These are phyloP conservation scores for Rubroboletus pulcherrimus DNA, from an alignment of 768 basidiomycete genomes.

Conservation along the genomic window DNA sequence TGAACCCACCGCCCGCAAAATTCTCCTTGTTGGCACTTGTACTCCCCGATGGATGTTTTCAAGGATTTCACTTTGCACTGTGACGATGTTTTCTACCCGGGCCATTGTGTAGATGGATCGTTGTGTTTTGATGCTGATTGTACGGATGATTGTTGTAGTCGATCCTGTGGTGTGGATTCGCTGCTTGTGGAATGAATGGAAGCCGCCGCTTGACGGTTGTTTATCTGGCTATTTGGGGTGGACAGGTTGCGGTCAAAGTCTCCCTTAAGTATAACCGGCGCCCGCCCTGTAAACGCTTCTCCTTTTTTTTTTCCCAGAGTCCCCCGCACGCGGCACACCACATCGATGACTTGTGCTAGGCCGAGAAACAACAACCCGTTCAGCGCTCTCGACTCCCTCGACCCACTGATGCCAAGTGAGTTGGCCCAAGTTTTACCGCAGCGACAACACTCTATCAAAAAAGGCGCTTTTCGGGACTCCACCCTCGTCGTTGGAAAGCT, in stretches of 20 bases:
- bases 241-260: background rate
- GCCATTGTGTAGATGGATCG: background rate
- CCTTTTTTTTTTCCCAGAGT: conserved; percentile 5
- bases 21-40: background rate
- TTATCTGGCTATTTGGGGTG: conserved; percentile 11
- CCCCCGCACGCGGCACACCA: background rate
- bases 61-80: background rate
- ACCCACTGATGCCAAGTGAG: background rate
- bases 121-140: background rate
- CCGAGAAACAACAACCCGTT: conserved; percentile 5
- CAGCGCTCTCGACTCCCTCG: background rate
- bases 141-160: background rate
- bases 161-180: background rate
- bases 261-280: background rate
- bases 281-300: background rate
- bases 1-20: background rate
- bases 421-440: background rate
- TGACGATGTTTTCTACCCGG: background rate
- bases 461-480: background rate
- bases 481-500: background rate
- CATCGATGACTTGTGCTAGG: conserved; percentile 1
- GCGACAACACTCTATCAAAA: background rate
- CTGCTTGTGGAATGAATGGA: background rate
- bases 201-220: conserved; percentile 19
- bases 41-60: background rate